A percentile compares a stretch with the other conserved stretches of the same genome.
Evolutionary conservation across 2,329 filamentous ascomycete species (phyloP).

Genomic region (Neofusicoccum ribis): DNA sequence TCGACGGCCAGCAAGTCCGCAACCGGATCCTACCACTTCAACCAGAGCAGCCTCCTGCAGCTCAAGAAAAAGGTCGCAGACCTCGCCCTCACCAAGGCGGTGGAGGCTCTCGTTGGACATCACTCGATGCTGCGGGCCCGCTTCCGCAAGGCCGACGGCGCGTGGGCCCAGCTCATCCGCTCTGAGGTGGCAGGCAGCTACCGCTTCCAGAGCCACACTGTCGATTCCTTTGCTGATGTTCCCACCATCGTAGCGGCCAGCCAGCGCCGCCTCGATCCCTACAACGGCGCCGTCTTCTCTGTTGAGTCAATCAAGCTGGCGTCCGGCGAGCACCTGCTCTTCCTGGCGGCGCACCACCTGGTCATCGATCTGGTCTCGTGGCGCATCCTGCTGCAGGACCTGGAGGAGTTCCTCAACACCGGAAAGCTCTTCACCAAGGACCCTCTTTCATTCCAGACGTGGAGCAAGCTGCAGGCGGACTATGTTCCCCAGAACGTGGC

Average conservation of each 20-base stretch:
- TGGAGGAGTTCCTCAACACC: slow-evolving; percentile 34
- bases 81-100: slow-evolving; percentile 29
- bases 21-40: slow-evolving; percentile 31
- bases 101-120: slow-evolving; percentile 30
- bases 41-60: slow-evolving; percentile 36
- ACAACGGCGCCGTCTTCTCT: slow-evolving; percentile 1
- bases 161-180: slow-evolving; percentile 32
- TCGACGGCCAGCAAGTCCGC: background rate
- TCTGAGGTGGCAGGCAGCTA: background rate
- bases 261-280: slow-evolving; percentile 1
- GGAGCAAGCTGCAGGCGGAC: slow-evolving; percentile 34
- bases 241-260: background rate
- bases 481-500: slow-evolving; percentile 26
- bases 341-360: slow-evolving; percentile 30
- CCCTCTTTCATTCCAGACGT: slow-evolving; percentile 39
- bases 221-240: background rate
- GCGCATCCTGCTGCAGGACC: slow-evolving; percentile 40
- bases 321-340: slow-evolving; percentile 1
- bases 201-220: background rate
- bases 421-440: slow-evolving; percentile 29
- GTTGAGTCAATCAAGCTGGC: slow-evolving; percentile 20
- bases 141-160: slow-evolving; percentile 28
- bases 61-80: slow-evolving; percentile 29
- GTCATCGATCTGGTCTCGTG: slow-evolving; percentile 43
- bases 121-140: slow-evolving; percentile 39